Percentiles rank a stretch among this genome's conserved stretches.
Conservation (phyloP, 257 asterid species). For the Fraxinus quadrangulata region DNA sequence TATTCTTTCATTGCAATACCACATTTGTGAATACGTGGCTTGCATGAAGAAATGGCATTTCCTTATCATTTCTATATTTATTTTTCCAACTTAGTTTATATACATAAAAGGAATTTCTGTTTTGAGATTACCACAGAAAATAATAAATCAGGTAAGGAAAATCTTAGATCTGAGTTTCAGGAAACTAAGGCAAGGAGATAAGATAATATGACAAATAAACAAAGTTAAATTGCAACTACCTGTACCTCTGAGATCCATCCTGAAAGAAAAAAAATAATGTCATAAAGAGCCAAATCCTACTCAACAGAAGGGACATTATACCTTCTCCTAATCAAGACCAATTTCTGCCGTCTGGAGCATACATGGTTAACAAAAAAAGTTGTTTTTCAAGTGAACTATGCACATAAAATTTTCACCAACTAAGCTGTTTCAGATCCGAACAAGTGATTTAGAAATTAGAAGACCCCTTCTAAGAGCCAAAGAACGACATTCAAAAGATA, state of each 20-base stretch:
- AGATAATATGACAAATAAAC: neutral
- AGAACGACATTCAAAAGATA: neutral
- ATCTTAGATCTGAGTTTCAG: neutral
- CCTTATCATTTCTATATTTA: neutral
- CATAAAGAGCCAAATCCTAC: neutral
- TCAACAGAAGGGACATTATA: neutral
- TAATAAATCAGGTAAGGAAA: neutral
- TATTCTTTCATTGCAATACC: neutral
- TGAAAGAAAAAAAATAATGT: neutral
- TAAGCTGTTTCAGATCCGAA: neutral
- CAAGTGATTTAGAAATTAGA: neutral
- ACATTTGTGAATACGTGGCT: neutral
- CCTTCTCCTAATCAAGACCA: neutral
- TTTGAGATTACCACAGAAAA: neutral
- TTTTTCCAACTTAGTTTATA: neutral
- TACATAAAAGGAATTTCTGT: neutral
- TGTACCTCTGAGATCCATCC: neutral
- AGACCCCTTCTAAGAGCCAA: neutral
- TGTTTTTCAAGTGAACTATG: neutral
- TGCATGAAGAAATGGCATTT: neutral
- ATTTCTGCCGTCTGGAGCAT: neutral
- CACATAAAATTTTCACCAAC: neutral
- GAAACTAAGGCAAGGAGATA: neutral
- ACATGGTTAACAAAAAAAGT: neutral
- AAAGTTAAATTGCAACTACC: neutral